Percentiles rank a stretch among this genome's conserved stretches.
Evolutionary conservation across 1,284 basidiomycete species (phyloP).

Genomic region (Fomitopsis schrenkii): DNA sequence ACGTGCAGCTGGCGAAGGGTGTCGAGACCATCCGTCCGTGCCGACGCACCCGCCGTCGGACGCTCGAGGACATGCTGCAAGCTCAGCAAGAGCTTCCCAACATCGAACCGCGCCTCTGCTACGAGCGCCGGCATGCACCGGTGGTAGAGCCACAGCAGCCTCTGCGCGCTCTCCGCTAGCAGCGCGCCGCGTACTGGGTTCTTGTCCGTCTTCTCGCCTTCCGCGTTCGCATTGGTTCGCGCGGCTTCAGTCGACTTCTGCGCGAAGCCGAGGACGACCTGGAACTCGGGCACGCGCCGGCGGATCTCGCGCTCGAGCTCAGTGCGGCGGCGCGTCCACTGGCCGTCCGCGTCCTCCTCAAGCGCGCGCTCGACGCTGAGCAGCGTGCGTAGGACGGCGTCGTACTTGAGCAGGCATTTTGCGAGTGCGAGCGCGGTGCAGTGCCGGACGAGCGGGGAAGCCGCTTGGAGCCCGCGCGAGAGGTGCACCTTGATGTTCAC

Average conservation of each 20-base stretch:
- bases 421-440: slow-evolving; percentile 72
- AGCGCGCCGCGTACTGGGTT: slow-evolving; percentile 47
- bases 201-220: neutral
- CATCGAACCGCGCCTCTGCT: slow-evolving; percentile 80
- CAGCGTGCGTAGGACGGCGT: slow-evolving; percentile 50
- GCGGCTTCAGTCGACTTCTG: slow-evolving; percentile 36
- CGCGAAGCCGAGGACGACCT: slow-evolving; percentile 77
- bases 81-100: slow-evolving; percentile 72
- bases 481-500: slow-evolving; percentile 67
- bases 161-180: slow-evolving; percentile 73
- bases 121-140: slow-evolving; percentile 69
- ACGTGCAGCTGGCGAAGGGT: slow-evolving; percentile 76
- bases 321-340: slow-evolving; percentile 58
- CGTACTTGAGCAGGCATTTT: slow-evolving; percentile 71
- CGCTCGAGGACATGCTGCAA: slow-evolving; percentile 30
- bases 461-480: slow-evolving; percentile 73
- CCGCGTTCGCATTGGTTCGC: neutral
- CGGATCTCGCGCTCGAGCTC: slow-evolving; percentile 78
- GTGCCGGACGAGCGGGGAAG: slow-evolving; percentile 78
- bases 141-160: slow-evolving; percentile 85
- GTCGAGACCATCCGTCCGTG: slow-evolving; percentile 41
- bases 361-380: slow-evolving; percentile 46
- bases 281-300: slow-evolving; percentile 77
- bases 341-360: slow-evolving; percentile 65
- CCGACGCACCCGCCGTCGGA: neutral